Conservation (phyloP, 441 rosid genomes). For the Mallotus repandus region DNA sequence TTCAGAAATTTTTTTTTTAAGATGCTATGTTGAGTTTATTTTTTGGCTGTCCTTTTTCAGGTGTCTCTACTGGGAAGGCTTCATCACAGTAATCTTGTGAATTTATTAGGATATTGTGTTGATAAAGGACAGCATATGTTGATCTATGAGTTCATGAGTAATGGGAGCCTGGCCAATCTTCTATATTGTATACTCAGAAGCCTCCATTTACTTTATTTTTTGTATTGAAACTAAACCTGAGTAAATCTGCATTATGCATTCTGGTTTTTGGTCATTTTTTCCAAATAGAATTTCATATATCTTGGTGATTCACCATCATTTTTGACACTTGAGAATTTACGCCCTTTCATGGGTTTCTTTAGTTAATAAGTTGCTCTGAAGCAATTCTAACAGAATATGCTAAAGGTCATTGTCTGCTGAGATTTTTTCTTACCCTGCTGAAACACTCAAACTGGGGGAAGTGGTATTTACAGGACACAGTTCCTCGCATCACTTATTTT, state of each 20-base stretch:
- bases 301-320: not conserved
- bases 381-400: not conserved
- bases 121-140: constrained; percentile 84
- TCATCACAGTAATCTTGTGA: constrained; percentile 96
- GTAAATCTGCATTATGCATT: constrained; percentile 1
- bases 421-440: not conserved
- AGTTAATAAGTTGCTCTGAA: not conserved
- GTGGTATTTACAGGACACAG: not conserved
- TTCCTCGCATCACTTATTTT: not conserved
- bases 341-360: not conserved
- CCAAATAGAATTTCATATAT: not conserved
- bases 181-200: constrained; percentile 58
- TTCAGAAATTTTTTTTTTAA: too few relatives aligned
- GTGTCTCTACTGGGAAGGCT: constrained; percentile 33
- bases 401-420: not conserved
- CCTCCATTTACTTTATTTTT: constrained; percentile 19
- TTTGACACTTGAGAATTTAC: not conserved
- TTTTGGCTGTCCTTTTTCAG: constrained; percentile 17
- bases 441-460: not conserved
- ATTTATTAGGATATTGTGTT: constrained; percentile 81
- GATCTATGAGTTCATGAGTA: constrained; percentile 95
- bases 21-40: constrained; percentile 1
- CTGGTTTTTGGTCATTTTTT: not conserved
- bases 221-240: not conserved
- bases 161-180: constrained; percentile 83